Conservation (phyloP, 129 eudicot genomes). For the Calendula officinalis region DNA sequence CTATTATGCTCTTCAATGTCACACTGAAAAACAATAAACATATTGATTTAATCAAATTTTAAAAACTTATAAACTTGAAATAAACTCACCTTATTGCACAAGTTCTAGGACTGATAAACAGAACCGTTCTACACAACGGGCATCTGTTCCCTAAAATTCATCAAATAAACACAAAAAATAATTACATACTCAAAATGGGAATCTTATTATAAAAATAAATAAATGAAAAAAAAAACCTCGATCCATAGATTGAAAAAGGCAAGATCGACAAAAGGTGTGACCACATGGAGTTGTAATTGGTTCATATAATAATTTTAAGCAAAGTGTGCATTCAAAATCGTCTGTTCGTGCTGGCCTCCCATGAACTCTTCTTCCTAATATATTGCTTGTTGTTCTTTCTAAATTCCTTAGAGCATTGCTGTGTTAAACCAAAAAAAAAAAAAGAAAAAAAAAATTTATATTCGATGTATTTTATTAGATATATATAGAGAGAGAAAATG, state of each 20-base stretch:
- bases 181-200: not conserved
- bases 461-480: not conserved
- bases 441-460: constrained; percentile 11
- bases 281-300: constrained; percentile 99
- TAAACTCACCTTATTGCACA: constrained; percentile 74
- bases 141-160: constrained; percentile 81
- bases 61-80: not conserved
- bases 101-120: constrained; percentile 82
- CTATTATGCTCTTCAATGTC: constrained; percentile 84
- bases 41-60: not conserved
- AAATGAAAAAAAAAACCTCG: constrained; percentile 53
- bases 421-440: constrained; percentile 22
- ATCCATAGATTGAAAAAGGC: constrained; percentile 95
- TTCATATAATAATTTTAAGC: constrained; percentile 79
- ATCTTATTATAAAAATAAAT: too few species aligned
- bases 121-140: constrained; percentile 91
- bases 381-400: constrained; percentile 40
- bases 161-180: constrained; percentile 9
- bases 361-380: constrained; percentile 44
- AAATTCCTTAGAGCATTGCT: constrained; percentile 68
- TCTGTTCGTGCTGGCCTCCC: constrained; percentile 59
- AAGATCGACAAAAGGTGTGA: constrained; percentile 92
- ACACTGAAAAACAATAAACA: constrained; percentile 45
- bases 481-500: constrained; percentile 15
- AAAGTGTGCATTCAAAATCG: constrained; percentile 94